Base-by-base conservation (phyloP, 2,329 filamentous ascomycete genomes). In the Ceratocystis papillata region DNA sequence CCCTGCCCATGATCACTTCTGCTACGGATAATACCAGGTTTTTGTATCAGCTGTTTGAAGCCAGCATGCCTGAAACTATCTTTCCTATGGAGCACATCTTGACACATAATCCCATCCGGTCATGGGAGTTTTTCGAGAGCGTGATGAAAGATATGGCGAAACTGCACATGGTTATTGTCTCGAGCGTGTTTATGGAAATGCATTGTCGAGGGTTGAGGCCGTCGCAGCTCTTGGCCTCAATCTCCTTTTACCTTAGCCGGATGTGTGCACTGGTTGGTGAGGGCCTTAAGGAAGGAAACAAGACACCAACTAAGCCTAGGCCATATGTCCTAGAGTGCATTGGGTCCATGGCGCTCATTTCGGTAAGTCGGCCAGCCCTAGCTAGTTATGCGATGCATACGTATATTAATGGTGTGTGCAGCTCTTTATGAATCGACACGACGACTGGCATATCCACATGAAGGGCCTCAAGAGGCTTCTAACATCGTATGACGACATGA, bases 401-500 rank as follows among this genome's bases (percentile, higher is more conserved):
- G 20, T 22, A 20, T 37, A 20, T 7, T 63, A 22, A 59, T n/a
- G 62, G 17, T 57, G 15, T 22, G 20, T 37, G 3, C 33, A 67
- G 66, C 66, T 64, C 20, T 67, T 65, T n/a, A 65, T 64, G 10
- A 63, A 64, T 20, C 66, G 65, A 28, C 62, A 67, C 28, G 63
- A 67, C 33, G 66, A 67, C 46, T 67, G 63, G 63, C 66, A 67
- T 55, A 67, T 67, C 20, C 66, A 67, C 25, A 67, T 67, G 66
- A 65, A 65, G 10, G 66, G 66, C 12, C 60, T 67, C 3, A 67
- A 67, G 50, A 67, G 57, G 17, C 53, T 67, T 17, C 59, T 67
- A 5, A 61, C 64, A 17, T 63, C 66, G 1, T 62, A 67, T 33
- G 66, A 63, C 20, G 60, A 64, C 28, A 65, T 67, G 33, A 59